phyloP scores from a whole-genome alignment of 345 rosid genomes.

The Citrus maxima region DNA sequence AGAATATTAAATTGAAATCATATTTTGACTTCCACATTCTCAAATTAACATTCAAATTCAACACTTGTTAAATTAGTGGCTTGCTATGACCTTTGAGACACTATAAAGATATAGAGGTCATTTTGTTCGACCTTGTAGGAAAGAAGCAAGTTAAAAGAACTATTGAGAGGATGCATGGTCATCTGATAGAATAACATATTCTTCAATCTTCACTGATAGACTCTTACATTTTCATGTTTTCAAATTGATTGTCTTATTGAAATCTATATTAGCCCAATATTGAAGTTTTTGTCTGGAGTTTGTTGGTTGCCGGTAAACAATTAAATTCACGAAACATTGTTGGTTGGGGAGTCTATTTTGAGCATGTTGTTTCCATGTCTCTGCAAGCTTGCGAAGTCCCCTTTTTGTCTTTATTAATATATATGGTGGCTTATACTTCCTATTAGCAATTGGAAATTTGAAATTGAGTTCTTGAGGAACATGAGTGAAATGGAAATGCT shows the following conservation, averaged over 20 bases:
- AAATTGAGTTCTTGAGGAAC: background rate
- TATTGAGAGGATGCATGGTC: background rate
- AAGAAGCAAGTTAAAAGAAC: background rate
- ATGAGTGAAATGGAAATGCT: background rate
- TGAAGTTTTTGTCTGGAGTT: background rate
- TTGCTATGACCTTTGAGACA: background rate
- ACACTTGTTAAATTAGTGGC: background rate
- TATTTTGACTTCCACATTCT: background rate
- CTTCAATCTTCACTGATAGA: background rate
- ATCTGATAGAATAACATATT: background rate
- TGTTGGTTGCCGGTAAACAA: background rate
- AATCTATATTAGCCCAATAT: background rate
- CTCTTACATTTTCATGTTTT: background rate
- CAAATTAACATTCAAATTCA: background rate
- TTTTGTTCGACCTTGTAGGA: background rate
- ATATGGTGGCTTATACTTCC: background rate
- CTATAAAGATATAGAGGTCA: background rate
- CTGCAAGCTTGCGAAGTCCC: background rate
- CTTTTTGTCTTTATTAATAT: background rate
- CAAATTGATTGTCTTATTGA: background rate
- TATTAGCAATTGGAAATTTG: background rate
- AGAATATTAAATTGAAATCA: background rate
- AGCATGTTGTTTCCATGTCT: background rate
- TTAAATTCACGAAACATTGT: background rate
- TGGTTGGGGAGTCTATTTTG: background rate